phyloP scores from a whole-genome alignment of 352 stramenopile genomes.

The Hyaloperonospora arabidopsidis region DNA sequence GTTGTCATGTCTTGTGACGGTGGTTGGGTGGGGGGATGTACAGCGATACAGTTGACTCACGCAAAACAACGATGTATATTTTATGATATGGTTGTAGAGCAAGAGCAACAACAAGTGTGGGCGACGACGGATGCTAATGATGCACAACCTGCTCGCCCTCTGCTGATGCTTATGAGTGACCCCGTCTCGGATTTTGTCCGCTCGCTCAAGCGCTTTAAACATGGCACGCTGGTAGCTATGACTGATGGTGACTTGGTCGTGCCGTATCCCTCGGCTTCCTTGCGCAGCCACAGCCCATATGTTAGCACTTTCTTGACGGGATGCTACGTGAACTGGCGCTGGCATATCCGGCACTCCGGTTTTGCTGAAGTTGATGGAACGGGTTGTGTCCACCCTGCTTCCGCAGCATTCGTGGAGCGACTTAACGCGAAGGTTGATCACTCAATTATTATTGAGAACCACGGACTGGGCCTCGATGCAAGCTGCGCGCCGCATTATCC shows the following conservation, averaged over 20 bases:
- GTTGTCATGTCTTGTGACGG: background rate
- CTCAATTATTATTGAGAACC: slow-evolving; percentile 30
- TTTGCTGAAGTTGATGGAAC: slow-evolving; percentile 23
- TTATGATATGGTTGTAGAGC: slow-evolving; percentile 9
- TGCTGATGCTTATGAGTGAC: slow-evolving; percentile 64
- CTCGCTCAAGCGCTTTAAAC: slow-evolving; percentile 45
- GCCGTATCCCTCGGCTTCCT: slow-evolving; percentile 60
- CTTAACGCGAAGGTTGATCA: slow-evolving; percentile 45
- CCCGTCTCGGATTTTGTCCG: slow-evolving; percentile 43
- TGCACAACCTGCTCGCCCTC: slow-evolving; percentile 15
- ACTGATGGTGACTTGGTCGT: slow-evolving; percentile 71
- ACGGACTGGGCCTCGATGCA: slow-evolving; percentile 35
- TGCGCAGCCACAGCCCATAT: slow-evolving; percentile 67
- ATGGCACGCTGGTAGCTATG: slow-evolving; percentile 67
- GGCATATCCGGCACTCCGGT: slow-evolving; percentile 62
- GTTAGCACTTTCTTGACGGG: slow-evolving; percentile 42
- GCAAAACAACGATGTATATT: background rate
- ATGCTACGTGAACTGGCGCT: slow-evolving; percentile 54
- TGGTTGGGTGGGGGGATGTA: background rate
- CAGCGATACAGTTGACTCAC: no score
- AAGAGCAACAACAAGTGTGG: slow-evolving; percentile 16
- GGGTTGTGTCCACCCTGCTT: background rate
- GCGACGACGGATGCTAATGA: slow-evolving; percentile 5
- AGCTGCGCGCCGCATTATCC: slow-evolving; percentile 29
- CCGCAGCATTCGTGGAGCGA: slow-evolving; percentile 24